Percentiles rank a stretch among this genome's conserved stretches.
phyloP scores from a whole-genome alignment of 768 basidiomycete species.

The Lactarius psammicola region DNA sequence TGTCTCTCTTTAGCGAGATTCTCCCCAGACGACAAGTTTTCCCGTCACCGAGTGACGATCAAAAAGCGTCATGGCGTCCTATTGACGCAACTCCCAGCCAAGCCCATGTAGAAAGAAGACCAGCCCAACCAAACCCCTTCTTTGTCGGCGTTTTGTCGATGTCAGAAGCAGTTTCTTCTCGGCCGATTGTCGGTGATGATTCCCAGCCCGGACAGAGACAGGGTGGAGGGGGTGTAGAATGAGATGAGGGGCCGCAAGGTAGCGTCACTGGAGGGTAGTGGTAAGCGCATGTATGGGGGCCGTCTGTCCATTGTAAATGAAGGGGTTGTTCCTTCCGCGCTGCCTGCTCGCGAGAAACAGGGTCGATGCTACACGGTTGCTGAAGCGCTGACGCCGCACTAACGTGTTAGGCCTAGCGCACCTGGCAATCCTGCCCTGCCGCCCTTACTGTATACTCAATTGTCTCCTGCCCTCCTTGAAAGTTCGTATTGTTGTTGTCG shows the following conservation, averaged over 20 bases:
- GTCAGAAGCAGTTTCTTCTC: not conserved
- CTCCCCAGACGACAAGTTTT: constrained; percentile 99
- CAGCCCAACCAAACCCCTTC: not conserved
- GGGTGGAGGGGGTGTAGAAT: not conserved
- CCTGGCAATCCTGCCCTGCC: not conserved
- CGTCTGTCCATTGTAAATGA: constrained; percentile 2
- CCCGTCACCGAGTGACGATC: constrained; percentile 93
- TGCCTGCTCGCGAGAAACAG: not conserved
- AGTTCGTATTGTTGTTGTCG: constrained; percentile 2
- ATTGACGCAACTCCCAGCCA: constrained; percentile 83
- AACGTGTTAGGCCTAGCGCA: not conserved
- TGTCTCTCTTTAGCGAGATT: constrained; percentile 71
- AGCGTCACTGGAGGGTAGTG: constrained; percentile 7
- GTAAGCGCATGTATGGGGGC: constrained; percentile 15
- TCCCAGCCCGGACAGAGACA: not conserved
- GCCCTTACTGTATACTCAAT: not conserved
- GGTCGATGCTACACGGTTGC: constrained; percentile 1
- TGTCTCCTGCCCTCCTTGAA: not conserved
- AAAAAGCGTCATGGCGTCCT: constrained; percentile 92
- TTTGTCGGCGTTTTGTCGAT: not conserved
- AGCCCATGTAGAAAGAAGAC: constrained; percentile 61
- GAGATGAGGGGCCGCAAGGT: constrained; percentile 5
- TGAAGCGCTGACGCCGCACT: too few species aligned
- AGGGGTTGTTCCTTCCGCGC: not conserved
- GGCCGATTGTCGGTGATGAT: not conserved